Evolutionary conservation across 23 red algal species (phyloP), one percentile per base, ranked within the genome.

Genomic region (Agarophyton chilense): DNA sequence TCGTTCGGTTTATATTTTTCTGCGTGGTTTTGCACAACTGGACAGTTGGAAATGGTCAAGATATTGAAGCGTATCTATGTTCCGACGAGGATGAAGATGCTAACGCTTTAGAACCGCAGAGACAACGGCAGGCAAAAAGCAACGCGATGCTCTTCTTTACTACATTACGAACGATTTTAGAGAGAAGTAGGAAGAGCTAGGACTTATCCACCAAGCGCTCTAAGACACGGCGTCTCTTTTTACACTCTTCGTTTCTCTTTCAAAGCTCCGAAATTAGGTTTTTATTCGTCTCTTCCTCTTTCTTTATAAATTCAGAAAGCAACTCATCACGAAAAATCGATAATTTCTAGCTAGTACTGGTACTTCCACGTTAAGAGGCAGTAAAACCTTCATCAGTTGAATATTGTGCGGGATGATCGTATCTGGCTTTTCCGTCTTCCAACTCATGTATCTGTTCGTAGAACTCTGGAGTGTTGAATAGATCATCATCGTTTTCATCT

Each of bases 361-460:
- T 56, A 56, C 8, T 56, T 56, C 52, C 52, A n/a, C n/a, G n/a
- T n/a, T n/a, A n/a, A n/a, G 52, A 4, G 52, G 52, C 52, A 24
- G 9, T 56, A n/a, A 17, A 4, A 3, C 52, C 19, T 6, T 56
- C 52, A 56, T 56, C 52, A 4, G 9, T 11, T 56, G 52, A n/a
- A 24, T 56, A 56, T n/a, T 54, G 41, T 5, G 49, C 49, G 6
- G 41, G 44, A 3, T 40, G 45, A 39, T 52, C 74, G 33, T 53
- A 52, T 8, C 74, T 43, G 5, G 11, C 74, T 22, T 52, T 54
- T 38, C 74, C 74, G 24, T 52, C 18, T 29, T 79, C 41, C 13
- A 79, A 32, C 41, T 79, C 74, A 54, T 79, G 74, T 16, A 79
- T 79, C 41, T 79, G 16, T 52, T 49, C 74, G 26, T 55, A 45